Evolutionary conservation across 306 rosid species (phyloP).

Genomic region (Rosa chinensis): DNA sequence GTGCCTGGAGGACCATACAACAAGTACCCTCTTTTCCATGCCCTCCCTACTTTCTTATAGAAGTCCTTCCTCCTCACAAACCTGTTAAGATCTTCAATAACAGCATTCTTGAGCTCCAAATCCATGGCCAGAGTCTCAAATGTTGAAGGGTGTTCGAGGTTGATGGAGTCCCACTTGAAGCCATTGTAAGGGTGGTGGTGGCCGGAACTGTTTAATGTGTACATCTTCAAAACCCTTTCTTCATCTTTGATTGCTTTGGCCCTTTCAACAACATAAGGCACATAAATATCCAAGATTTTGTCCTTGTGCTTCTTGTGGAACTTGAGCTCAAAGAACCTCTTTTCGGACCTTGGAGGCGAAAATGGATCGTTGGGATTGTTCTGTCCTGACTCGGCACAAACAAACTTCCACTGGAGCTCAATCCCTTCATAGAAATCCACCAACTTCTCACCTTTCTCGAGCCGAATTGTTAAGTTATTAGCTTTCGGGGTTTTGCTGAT

Average conservation of each 20-base stretch:
- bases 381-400: constrained; percentile 40
- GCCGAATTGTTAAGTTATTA: constrained; percentile 50
- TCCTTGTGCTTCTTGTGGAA: constrained; percentile 55
- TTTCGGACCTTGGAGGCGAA: constrained; percentile 38
- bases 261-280: constrained; percentile 54
- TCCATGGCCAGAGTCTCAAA: constrained; percentile 88
- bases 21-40: constrained; percentile 92
- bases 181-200: constrained; percentile 22
- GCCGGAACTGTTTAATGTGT: constrained; percentile 42
- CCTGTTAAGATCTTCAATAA: constrained; percentile 63
- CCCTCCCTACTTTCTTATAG: constrained; percentile 80
- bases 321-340: constrained; percentile 53
- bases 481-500: constrained; percentile 60
- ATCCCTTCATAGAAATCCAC: constrained; percentile 42
- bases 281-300: constrained; percentile 32
- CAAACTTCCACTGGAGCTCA: constrained; percentile 48
- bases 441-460: constrained; percentile 62
- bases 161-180: constrained; percentile 67
- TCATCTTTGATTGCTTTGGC: constrained; percentile 47
- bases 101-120: constrained; percentile 28
- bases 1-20: constrained; percentile 90
- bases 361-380: constrained; percentile 25
- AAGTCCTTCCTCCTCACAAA: constrained; percentile 74
- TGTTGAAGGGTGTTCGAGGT: constrained; percentile 79
- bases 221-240: constrained; percentile 59